Evolutionary conservation across 805 yeast genomes (phyloP), one percentile per base, ranked within the genome.

Genomic region (Metschnikowia aberdeeniae): DNA sequence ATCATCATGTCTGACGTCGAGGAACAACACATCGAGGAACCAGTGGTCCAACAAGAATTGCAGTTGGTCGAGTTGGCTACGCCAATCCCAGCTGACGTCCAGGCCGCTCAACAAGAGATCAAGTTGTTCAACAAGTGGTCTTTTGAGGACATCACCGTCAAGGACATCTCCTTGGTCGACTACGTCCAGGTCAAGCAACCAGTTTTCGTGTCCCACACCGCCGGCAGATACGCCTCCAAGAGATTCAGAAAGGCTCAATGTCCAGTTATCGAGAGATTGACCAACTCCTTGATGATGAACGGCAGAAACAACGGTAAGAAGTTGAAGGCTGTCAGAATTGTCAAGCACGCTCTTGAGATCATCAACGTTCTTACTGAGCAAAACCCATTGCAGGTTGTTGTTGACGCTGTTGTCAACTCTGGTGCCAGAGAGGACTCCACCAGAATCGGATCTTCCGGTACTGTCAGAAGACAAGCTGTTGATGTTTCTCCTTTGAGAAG

Each of bases 281-380:
- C 98, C 78, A 92, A 93, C 92, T 86, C 99, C 58, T 82, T 93
- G 73, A 93, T 93, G 99, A 93, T 93, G 99, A 90, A 93, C 86
- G 99, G 99, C 82, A 92, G 98, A 84, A 93, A 93, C 95, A 93
- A 95, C 86, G 99, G 99, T 85, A 93, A 93, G 86, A 93, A 93
- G 82, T 88, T 95, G 77, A 90, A 92, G 87, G 99, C 99, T 67
- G 98, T 93, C 66, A 90, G 98, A 86, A 93, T 93, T 75, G 89
- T 93, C 76, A 88, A 95, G 84, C 99, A 93, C 84, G 92, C 99
- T 65, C 80, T 93, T 72, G 99, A 93, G 78, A 93, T 93, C 82
- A 84, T 93, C 77, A 73, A 84, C 83, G 90, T 93, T 62, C 84
- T 95, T 72, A 89, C 99, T 66, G 99, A 92, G 77, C 95, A 84